Conservation (phyloP, 208 protist species). For the Trypanosoma conorhini region DNA sequence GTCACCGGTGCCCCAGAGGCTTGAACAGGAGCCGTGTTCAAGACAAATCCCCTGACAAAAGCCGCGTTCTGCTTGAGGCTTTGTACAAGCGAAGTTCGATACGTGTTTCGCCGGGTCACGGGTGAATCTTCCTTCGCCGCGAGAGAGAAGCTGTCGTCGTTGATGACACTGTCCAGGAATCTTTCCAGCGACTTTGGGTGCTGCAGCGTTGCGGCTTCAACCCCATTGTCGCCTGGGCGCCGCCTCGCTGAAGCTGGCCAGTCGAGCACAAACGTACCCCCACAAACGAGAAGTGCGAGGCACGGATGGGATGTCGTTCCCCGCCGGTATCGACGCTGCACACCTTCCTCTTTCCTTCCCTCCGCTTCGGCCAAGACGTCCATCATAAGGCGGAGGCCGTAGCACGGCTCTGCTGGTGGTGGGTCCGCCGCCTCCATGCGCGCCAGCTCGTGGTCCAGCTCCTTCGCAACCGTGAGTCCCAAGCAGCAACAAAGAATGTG, state of each 20-base stretch:
- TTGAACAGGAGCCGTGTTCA: slow-evolving; percentile 8
- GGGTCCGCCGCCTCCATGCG: slow-evolving; percentile 32
- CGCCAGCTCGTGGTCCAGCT: slow-evolving; percentile 10
- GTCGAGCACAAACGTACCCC: slow-evolving; percentile 25
- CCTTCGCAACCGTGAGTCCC: slow-evolving; percentile 11
- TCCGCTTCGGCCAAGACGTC: slow-evolving; percentile 48
- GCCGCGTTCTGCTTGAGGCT: slow-evolving; percentile 23
- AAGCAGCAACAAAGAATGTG: slow-evolving; percentile 11
- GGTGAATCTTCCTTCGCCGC: background rate
- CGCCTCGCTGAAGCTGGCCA: slow-evolving; percentile 7
- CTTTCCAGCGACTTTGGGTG: slow-evolving; percentile 4
- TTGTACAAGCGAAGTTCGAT: slow-evolving; percentile 5
- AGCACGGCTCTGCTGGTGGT: slow-evolving; percentile 33
- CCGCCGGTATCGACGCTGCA: background rate
- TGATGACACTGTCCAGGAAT: slow-evolving; percentile 22
- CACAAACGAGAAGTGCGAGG: slow-evolving; percentile 52
- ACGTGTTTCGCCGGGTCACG: background rate
- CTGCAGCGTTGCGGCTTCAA: background rate
- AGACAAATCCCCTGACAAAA: slow-evolving; percentile 23
- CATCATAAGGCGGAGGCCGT: slow-evolving; percentile 45
- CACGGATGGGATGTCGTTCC: slow-evolving; percentile 23
- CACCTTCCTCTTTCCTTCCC: background rate
- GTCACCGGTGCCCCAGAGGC: background rate
- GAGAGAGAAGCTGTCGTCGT: background rate
- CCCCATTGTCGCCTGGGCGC: background rate